Evolutionary conservation across 352 stramenopile species (phyloP), one percentile per base, ranked within the genome.

Genomic region (Globisporangium perplexum): DNA sequence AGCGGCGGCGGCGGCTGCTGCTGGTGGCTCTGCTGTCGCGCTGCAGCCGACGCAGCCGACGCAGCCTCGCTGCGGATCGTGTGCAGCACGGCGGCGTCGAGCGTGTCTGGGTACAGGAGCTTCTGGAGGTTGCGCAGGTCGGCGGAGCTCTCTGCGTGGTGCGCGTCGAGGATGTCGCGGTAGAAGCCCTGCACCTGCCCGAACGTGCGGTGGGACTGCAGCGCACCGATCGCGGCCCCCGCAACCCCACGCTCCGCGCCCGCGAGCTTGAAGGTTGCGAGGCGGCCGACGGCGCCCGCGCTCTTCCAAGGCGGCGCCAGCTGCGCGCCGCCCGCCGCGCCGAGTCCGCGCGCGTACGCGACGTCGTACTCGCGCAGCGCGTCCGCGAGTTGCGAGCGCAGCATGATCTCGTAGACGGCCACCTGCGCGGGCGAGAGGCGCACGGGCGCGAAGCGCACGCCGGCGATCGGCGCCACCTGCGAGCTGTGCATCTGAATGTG

Each of bases 101-200:
- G 59, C 30, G 69, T 71, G 46, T 60, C 60, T 7, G 71, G 73
- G 1, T 62, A 84, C 18, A 84, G 24, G n/a, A 84, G 44, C 39
- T 67, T 69, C 42, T 84, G 71, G 36, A 74, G 63, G 45, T 70
- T 67, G 11, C 75, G 22, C 42, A 78, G 73, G 43, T 81, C 68
- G 7, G 39, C 18, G 7, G 68, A 71, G 42, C 61, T 81, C 2
- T 64, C 57, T 3, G 73, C 56, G 47, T 69, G 59, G 41, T 81
- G 64, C 0, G 60, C 71, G n/a, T 61, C 59, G 4, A 81, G 53
- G 18, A 84, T 79, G 49, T 79, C 71, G 14, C 62, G 59, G 54
- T 77, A 81, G 50, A 72, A 67, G 24, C 73, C 73, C 63, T 84
- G 73, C 14, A 84, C 61, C 7, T 59, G 65, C 1, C 73, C 73